Percentiles rank a stretch among this genome's conserved stretches.
phyloP scores from a whole-genome alignment of 1,284 basidiomycete species.

The Rhodotorula sp. region DNA sequence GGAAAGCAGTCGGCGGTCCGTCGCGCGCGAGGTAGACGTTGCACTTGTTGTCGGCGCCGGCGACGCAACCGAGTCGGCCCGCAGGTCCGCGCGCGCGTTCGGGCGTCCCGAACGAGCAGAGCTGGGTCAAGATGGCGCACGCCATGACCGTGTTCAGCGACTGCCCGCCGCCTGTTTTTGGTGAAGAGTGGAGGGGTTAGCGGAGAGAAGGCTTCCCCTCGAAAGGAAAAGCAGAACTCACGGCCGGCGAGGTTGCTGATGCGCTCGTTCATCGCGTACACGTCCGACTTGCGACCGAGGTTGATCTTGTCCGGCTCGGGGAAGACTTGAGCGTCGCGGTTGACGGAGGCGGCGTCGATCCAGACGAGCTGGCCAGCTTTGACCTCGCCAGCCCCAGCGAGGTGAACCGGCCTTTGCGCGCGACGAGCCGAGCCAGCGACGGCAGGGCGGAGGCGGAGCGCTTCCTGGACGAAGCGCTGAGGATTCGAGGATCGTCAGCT shows the following conservation, averaged over 20 bases:
- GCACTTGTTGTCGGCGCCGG: background rate
- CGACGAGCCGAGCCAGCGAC: conserved; percentile 33
- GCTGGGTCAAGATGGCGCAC: background rate
- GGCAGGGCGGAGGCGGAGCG: conserved; percentile 36
- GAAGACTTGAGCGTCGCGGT: background rate
- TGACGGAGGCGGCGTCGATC: background rate
- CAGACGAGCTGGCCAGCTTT: background rate
- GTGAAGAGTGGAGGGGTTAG: background rate
- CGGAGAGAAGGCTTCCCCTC: background rate
- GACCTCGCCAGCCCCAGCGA: background rate
- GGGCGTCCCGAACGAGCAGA: background rate
- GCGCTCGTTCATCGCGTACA: background rate
- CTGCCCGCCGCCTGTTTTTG: background rate
- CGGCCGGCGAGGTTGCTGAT: background rate
- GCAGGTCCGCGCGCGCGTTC: no score
- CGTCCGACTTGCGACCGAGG: background rate
- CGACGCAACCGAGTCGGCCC: background rate
- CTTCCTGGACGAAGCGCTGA: conserved; percentile 34
- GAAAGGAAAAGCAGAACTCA: background rate
- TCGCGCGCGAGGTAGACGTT: background rate
- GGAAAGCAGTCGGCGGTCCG: conserved; percentile 7
- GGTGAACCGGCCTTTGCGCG: background rate
- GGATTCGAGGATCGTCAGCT: background rate
- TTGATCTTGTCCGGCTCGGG: background rate
- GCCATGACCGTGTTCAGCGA: background rate